phyloP scores from a whole-genome alignment of 2,329 filamentous ascomycete species.

The Pseudogymnoascus sp. region DNA sequence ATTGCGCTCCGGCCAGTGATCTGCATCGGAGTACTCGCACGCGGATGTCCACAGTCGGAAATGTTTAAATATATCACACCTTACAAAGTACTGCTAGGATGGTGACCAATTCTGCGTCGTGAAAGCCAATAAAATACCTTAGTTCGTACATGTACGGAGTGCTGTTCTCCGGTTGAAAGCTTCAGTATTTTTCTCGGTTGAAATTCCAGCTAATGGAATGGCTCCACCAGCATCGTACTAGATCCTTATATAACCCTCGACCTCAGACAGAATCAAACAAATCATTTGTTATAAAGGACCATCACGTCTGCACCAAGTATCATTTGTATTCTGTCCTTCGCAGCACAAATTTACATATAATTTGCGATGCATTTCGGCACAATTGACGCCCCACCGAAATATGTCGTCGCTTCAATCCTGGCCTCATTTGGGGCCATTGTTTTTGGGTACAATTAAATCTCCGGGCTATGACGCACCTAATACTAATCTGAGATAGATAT shows the following conservation, averaged over 20 bases:
- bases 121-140: background rate
- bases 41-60: background rate
- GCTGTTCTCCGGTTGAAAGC: background rate
- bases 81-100: background rate
- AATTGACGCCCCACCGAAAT: slow-evolving; percentile 16
- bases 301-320: background rate
- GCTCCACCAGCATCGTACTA: background rate
- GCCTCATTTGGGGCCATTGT: slow-evolving; percentile 21
- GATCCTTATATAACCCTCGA: background rate
- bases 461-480: background rate
- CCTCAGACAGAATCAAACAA: background rate
- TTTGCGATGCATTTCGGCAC: background rate
- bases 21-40: background rate
- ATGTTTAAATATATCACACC: background rate
- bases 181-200: background rate
- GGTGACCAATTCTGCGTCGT: background rate
- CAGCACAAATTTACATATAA: background rate
- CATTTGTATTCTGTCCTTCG: background rate
- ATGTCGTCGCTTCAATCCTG: slow-evolving; percentile 21
- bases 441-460: slow-evolving; percentile 19
- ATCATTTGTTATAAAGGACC: background rate
- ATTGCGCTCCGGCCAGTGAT: background rate
- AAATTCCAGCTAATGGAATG: background rate
- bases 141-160: background rate
- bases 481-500: background rate